Evolutionary conservation across 2,329 filamentous ascomycete species (phyloP), one percentile per base, ranked within the genome.

Genomic region (Aspergillus neoniger): DNA sequence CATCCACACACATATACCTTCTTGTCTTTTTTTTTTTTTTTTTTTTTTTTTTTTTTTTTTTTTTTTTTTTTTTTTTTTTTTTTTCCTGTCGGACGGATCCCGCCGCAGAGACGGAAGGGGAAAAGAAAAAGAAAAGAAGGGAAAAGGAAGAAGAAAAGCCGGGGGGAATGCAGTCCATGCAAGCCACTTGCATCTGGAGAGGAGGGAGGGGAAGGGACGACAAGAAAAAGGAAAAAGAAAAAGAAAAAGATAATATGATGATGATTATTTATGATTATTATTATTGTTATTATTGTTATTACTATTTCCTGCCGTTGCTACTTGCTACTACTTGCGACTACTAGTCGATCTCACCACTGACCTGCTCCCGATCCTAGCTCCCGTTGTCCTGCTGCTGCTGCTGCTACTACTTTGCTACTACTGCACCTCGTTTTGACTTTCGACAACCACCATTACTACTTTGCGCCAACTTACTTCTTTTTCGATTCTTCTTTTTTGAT

Each of bases 321-420:
- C 25, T 49, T 25, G 47, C 23, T 30, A 10, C 32, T 36, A 36
- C 32, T 14, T 36, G 30, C 30, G 30, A 36, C 32, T 15, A 36
- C 32, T 36, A 36, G 32, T 49, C 15, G 19, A 49, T 49, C 47
- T 28, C 51, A 54, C 36, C 36, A 54, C 51, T 54, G 39, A 54
- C 51, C 36, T 54, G 23, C 14, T 25, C 47, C 47, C 47, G 39
- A 54, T 43, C 39, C 39, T 54, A 54, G 51, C 36, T 43, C 51
- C 51, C 39, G 51, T 43, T 54, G 39, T 39, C 36, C 15, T 52
- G n/a, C 49, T 54, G 51, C 51, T 54, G 51, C 51, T 23, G 23
- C 36, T 5, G 0, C 9, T 30, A 30, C 10, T 30, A 30, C 28
- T 30, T 30, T 10, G 28, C 32, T 23, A 53, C n/a, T 12, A 19